phyloP scores from a whole-genome alignment of 495 filamentous ascomycete genomes.

The Penicillium simplicissimum region DNA sequence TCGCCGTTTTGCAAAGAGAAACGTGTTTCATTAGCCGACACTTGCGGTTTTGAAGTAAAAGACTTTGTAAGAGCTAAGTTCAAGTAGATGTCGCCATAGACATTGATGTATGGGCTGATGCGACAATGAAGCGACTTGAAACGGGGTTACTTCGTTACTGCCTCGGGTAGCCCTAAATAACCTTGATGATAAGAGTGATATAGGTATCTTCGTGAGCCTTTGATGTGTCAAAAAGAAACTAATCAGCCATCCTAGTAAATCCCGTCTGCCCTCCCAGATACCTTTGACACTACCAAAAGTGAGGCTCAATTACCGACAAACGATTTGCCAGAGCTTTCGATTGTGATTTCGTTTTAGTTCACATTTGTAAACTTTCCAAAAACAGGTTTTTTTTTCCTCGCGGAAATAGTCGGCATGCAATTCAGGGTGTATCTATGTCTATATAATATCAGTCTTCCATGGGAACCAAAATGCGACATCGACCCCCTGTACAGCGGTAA shows the following conservation, averaged over 20 bases:
- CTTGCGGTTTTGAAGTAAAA: slow-evolving; percentile 4
- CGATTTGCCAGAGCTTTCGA: too few species aligned
- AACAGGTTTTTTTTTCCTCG: slow-evolving; percentile 16
- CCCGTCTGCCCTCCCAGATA: neutral
- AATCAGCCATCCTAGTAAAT: neutral
- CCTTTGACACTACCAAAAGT: neutral
- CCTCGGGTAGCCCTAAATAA: neutral
- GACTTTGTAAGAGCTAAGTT: neutral
- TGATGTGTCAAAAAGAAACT: neutral
- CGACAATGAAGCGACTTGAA: too few species aligned
- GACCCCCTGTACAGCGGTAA: slow-evolving; percentile 16
- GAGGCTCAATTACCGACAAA: neutral
- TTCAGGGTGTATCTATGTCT: slow-evolving; percentile 32
- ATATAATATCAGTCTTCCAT: slow-evolving; percentile 17
- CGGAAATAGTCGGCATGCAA: slow-evolving; percentile 23
- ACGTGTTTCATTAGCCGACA: slow-evolving; percentile 10
- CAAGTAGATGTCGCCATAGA: neutral
- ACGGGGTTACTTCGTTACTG: too few species aligned
- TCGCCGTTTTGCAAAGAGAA: slow-evolving; percentile 30
- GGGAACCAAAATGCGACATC: slow-evolving; percentile 11
- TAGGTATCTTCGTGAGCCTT: too few species aligned
- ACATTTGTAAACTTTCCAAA: neutral
- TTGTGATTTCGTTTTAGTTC: neutral
- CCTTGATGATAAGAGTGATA: too few species aligned
- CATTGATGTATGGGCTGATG: neutral